Evolutionary conservation across 2,329 filamentous ascomycete species (phyloP).

Genomic region (Penicillium corylophilum): DNA sequence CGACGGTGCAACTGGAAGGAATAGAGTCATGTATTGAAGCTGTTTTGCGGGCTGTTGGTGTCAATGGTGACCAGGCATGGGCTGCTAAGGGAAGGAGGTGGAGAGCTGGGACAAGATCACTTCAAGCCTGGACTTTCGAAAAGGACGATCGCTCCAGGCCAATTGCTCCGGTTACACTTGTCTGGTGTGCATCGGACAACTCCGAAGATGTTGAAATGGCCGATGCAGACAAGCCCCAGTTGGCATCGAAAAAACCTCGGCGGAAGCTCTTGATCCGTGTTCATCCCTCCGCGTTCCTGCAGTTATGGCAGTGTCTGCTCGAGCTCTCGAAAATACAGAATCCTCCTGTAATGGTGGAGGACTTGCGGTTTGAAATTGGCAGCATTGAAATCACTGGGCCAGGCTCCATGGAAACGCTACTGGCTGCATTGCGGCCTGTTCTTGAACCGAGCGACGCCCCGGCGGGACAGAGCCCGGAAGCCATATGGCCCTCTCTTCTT

Average conservation of each 20-base stretch:
- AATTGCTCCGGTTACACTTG: constrained; percentile 69
- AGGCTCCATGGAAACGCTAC: constrained; percentile 73
- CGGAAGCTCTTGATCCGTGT: constrained; percentile 67
- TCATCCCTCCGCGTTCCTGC: constrained; percentile 74
- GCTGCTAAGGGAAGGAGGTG: constrained; percentile 67
- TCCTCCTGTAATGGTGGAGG: constrained; percentile 62
- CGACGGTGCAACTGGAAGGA: constrained; percentile 77
- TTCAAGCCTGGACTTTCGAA: constrained; percentile 60
- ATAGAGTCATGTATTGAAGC: constrained; percentile 61
- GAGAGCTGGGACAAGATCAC: constrained; percentile 61
- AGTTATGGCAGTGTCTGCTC: constrained; percentile 63
- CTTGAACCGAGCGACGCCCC: constrained; percentile 15
- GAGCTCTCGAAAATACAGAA: constrained; percentile 60
- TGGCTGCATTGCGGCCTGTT: constrained; percentile 62
- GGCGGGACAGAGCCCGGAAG: constrained; percentile 33
- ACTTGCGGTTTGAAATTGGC: constrained; percentile 69
- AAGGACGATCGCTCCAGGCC: constrained; percentile 53
- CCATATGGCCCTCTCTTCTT: constrained; percentile 43
- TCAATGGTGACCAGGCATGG: constrained; percentile 61
- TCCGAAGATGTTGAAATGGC: constrained; percentile 39
- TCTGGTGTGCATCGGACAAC: constrained; percentile 64
- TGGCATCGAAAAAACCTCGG: constrained; percentile 37
- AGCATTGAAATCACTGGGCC: constrained; percentile 71
- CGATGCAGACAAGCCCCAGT: constrained; percentile 22
- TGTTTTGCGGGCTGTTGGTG: constrained; percentile 65